Conservation (phyloP, 805 yeast species). For the Alloascoidea africana region DNA sequence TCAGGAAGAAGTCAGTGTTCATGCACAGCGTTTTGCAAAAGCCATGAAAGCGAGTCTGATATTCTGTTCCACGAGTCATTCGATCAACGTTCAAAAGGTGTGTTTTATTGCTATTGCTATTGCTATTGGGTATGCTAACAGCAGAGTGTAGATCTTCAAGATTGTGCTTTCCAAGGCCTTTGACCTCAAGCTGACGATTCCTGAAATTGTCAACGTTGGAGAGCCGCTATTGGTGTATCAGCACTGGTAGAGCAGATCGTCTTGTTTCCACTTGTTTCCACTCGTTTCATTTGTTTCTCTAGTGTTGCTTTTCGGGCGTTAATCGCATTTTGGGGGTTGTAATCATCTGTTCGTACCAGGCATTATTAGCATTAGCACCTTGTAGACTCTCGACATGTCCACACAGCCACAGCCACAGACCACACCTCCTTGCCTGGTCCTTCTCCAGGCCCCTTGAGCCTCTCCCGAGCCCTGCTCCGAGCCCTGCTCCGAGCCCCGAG, state of each 20-base stretch:
- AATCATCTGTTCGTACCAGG: too few relatives aligned
- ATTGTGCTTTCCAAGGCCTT: constrained; percentile 62
- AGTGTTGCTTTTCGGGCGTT: too few relatives aligned
- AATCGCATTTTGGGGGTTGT: too few relatives aligned
- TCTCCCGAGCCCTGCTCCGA: too few relatives aligned
- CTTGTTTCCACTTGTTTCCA: too few relatives aligned
- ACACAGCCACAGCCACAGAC: too few relatives aligned
- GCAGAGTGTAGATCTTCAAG: constrained; percentile 31
- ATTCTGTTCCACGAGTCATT: constrained; percentile 63
- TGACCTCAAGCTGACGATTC: constrained; percentile 50
- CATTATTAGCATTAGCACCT: too few relatives aligned
- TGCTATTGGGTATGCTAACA: neutral
- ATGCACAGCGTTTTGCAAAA: constrained; percentile 51
- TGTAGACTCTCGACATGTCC: too few relatives aligned
- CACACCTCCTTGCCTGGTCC: too few relatives aligned
- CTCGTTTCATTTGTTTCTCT: too few relatives aligned
- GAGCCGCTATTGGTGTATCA: constrained; percentile 53
- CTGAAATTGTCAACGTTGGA: constrained; percentile 60
- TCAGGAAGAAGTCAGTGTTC: constrained; percentile 35
- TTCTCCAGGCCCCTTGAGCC: too few relatives aligned
- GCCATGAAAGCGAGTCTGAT: constrained; percentile 61
- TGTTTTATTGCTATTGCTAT: neutral
- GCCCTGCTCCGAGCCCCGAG: too few relatives aligned
- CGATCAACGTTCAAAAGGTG: constrained; percentile 60
- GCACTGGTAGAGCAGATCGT: neutral